Percentiles rank a stretch among this genome's conserved stretches.
phyloP scores from a whole-genome alignment of 2,329 filamentous ascomycete genomes.

The Cephalotrichum gorgonifer region DNA sequence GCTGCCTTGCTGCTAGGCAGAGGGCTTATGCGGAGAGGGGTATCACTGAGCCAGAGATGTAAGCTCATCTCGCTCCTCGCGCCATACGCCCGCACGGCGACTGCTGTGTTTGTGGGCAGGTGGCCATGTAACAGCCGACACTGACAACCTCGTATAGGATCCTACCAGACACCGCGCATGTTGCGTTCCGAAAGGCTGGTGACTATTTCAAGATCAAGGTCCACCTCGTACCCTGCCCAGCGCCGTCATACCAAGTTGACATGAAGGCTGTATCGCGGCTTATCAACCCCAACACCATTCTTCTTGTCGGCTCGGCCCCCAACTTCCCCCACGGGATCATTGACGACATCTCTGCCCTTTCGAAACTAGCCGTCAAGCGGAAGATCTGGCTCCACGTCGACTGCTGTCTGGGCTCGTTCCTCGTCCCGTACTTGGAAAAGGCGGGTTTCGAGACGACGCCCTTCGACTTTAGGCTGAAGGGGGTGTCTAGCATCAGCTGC shows the following conservation, averaged over 20 bases:
- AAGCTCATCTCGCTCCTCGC: slow-evolving; percentile 20
- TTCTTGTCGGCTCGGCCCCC: slow-evolving; percentile 88
- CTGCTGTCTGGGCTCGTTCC: slow-evolving; percentile 93
- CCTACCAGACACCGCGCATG: slow-evolving; percentile 86
- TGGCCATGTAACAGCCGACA: not conserved
- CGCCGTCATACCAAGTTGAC: slow-evolving; percentile 76
- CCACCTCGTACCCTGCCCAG: slow-evolving; percentile 79
- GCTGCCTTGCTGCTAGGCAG: slow-evolving; percentile 79
- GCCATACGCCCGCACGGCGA: not conserved
- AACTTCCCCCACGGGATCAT: slow-evolving; percentile 99
- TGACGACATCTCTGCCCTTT: slow-evolving; percentile 82
- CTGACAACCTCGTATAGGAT: slow-evolving; percentile 50
- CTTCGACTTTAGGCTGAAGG: slow-evolving; percentile 90
- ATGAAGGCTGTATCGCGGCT: slow-evolving; percentile 67
- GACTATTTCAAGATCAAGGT: slow-evolving; percentile 96
- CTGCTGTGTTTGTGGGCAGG: not conserved
- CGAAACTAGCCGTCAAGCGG: slow-evolving; percentile 68
- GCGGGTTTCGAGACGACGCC: slow-evolving; percentile 84
- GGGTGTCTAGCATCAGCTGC: slow-evolving; percentile 90
- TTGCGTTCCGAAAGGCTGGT: slow-evolving; percentile 90
- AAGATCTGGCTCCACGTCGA: slow-evolving; percentile 89
- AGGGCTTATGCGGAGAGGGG: slow-evolving; percentile 79
- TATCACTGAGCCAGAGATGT: slow-evolving; percentile 92
- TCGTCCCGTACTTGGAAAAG: slow-evolving; percentile 82
- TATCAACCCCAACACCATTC: slow-evolving; percentile 86